Conservation (phyloP, 2,329 filamentous ascomycete genomes). For the Sarocladiaceae sp. region DNA sequence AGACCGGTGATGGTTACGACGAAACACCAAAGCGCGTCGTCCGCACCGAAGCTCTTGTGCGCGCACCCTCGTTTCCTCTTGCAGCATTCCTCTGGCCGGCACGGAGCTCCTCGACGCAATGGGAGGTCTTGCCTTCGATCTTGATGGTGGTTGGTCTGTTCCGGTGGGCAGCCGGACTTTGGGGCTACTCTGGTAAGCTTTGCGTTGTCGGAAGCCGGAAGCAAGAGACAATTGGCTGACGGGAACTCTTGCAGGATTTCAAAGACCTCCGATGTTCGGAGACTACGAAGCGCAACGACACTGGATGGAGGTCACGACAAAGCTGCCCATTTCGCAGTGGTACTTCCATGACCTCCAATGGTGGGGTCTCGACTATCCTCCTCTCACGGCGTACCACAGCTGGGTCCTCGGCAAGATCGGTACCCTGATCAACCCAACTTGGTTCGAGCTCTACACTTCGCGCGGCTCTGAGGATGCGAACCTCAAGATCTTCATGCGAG, state of each 20-base stretch:
- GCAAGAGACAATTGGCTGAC: background rate
- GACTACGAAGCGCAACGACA: constrained; percentile 98
- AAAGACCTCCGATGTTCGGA: constrained; percentile 84
- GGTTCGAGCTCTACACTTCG: constrained; percentile 84
- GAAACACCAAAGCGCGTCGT: background rate
- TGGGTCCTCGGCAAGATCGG: constrained; percentile 92
- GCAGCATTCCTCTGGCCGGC: constrained; percentile 94
- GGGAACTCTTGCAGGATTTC: constrained; percentile 52
- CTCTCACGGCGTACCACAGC: constrained; percentile 96
- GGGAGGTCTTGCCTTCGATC: constrained; percentile 83
- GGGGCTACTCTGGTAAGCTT: constrained; percentile 82
- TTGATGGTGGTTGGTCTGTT: constrained; percentile 90
- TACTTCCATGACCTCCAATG: constrained; percentile 96
- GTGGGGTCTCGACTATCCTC: constrained; percentile 98
- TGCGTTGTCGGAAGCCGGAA: background rate
- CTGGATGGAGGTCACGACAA: constrained; percentile 96
- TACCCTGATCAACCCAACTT: constrained; percentile 69
- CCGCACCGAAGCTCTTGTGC: constrained; percentile 40
- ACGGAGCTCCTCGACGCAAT: constrained; percentile 79
- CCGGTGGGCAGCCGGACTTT: constrained; percentile 85
- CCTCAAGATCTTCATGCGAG: constrained; percentile 94
- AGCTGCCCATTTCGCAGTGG: constrained; percentile 90
- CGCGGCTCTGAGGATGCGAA: constrained; percentile 73
- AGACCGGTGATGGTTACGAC: constrained; percentile 31
- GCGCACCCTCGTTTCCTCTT: constrained; percentile 76